A percentile compares a stretch with the other conserved stretches of the same genome.
Evolutionary conservation across 2,329 filamentous ascomycete species (phyloP).

Genomic region (Phialemonium atrogriseum): DNA sequence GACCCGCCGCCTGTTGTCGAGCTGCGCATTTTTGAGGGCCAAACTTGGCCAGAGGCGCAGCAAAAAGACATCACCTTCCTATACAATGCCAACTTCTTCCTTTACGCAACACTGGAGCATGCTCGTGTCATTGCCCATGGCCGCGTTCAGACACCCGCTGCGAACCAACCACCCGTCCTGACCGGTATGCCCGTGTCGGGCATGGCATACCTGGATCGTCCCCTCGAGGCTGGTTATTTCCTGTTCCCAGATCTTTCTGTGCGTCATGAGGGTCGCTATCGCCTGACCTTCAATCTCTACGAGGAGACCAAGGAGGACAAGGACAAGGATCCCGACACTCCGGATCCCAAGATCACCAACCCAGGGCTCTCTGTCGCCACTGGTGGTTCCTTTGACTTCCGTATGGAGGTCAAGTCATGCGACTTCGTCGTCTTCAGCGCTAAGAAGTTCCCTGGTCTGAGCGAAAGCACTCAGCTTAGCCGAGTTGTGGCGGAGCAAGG

Average conservation of each 20-base stretch:
- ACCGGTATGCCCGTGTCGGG: slow-evolving; percentile 93
- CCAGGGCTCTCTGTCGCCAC: slow-evolving; percentile 20
- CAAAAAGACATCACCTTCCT: slow-evolving; percentile 76
- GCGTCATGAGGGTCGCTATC: slow-evolving; percentile 87
- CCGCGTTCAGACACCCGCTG: slow-evolving; percentile 59
- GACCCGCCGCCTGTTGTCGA: slow-evolving; percentile 93
- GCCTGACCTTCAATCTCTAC: slow-evolving; percentile 86
- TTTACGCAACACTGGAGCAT: slow-evolving; percentile 85
- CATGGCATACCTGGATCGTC: slow-evolving; percentile 91
- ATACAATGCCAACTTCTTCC: slow-evolving; percentile 96
- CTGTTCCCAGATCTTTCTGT: slow-evolving; percentile 96
- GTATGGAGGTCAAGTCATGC: slow-evolving; percentile 81
- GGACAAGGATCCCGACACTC: slow-evolving; percentile 57
- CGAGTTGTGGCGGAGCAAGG: slow-evolving; percentile 92
- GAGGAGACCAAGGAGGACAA: slow-evolving; percentile 84
- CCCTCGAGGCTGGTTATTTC: slow-evolving; percentile 76
- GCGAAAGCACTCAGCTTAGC: slow-evolving; percentile 81
- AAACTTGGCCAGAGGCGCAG: slow-evolving; percentile 48
- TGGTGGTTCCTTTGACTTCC: slow-evolving; percentile 63
- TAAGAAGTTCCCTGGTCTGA: slow-evolving; percentile 95
- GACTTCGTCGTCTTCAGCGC: slow-evolving; percentile 89
- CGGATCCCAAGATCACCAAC: slow-evolving; percentile 23
- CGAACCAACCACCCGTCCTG: slow-evolving; percentile 70
- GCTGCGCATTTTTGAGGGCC: slow-evolving; percentile 73
- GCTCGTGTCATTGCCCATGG: slow-evolving; percentile 76